Percentiles rank a stretch among this genome's conserved stretches.
These are phyloP conservation scores for Geosmithia morbida DNA, from an alignment of 2,329 filamentous ascomycete species.

Conservation along the genomic window DNA sequence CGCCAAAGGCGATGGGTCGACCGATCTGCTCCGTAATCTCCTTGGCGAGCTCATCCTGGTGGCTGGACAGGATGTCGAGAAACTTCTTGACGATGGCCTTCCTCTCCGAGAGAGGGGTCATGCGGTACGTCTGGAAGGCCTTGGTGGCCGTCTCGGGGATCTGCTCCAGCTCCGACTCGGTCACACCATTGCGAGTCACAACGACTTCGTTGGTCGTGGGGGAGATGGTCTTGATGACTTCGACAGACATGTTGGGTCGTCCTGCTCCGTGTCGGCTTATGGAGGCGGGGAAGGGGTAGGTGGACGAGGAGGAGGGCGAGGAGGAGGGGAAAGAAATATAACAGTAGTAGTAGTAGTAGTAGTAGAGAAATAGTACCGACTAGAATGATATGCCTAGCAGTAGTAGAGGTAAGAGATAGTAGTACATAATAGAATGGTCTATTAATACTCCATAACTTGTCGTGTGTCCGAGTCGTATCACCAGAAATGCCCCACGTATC, in stretches of 20 bases:
- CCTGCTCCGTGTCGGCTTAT: not conserved
- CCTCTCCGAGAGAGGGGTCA: constrained; percentile 59
- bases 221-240: constrained; percentile 67
- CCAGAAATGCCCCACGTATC: constrained; percentile 15
- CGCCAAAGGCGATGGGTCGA: constrained; percentile 75
- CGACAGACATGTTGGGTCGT: constrained; percentile 41
- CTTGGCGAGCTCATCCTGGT: constrained; percentile 65
- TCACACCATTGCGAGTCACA: constrained; percentile 62
- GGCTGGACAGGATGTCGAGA: constrained; percentile 52
- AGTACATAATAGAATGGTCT: not conserved
- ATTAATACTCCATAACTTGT: no score
- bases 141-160: constrained; percentile 59
- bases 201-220: constrained; percentile 78
- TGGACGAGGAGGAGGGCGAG: constrained; percentile 1
- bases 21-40: constrained; percentile 95
- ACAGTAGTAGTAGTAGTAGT: no score
- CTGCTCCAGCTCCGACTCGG: constrained; percentile 51
- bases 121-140: constrained; percentile 64
- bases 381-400: no score
- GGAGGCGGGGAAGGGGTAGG: constrained; percentile 5
- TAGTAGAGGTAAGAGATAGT: not conserved
- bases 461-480: no score
- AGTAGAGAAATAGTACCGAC: no score
- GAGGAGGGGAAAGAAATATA: not conserved
- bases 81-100: constrained; percentile 73